These are phyloP conservation scores for Diutina ranongensis DNA, from an alignment of 1,139 yeast species.

Conservation along the genomic window DNA sequence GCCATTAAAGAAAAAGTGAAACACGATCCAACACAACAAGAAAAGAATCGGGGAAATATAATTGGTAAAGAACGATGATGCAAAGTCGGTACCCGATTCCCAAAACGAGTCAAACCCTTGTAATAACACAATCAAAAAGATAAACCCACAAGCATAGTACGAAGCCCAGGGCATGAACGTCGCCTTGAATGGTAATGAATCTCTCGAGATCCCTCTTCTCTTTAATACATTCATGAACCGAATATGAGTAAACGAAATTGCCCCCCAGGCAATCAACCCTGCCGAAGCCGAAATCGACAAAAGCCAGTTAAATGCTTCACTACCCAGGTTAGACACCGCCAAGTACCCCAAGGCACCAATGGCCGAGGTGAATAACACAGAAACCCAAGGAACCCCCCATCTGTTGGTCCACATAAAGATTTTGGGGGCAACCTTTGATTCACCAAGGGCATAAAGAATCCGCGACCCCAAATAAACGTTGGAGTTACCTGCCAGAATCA, in stretches of 20 bases:
- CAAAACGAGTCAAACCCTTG: slow-evolving; percentile 4
- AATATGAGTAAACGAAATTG: slow-evolving; percentile 22
- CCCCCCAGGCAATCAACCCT: slow-evolving; percentile 17
- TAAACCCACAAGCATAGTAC: background rate
- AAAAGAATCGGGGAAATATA: slow-evolving; percentile 1
- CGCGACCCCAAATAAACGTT: slow-evolving; percentile 31
- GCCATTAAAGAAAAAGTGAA: slow-evolving; percentile 2
- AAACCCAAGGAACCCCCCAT: slow-evolving; percentile 33
- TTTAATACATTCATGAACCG: slow-evolving; percentile 1
- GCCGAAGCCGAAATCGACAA: slow-evolving; percentile 17
- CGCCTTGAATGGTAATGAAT: slow-evolving; percentile 4
- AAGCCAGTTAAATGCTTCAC: slow-evolving; percentile 25
- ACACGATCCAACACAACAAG: background rate
- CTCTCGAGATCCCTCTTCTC: slow-evolving; percentile 1
- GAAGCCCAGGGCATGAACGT: slow-evolving; percentile 1
- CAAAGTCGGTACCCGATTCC: background rate
- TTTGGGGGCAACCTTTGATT: slow-evolving; percentile 36
- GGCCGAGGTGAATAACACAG: slow-evolving; percentile 24
- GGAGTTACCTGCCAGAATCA: slow-evolving; percentile 42
- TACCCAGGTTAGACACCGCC: slow-evolving; percentile 25
- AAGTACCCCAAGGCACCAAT: slow-evolving; percentile 25
- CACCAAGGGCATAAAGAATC: slow-evolving; percentile 34
- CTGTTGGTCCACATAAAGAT: slow-evolving; percentile 29
- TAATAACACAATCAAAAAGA: background rate
- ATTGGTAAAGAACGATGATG: background rate